These are phyloP conservation scores for Trypanosoma cruzi DNA, from an alignment of 208 protist species.

Conservation along the genomic window DNA sequence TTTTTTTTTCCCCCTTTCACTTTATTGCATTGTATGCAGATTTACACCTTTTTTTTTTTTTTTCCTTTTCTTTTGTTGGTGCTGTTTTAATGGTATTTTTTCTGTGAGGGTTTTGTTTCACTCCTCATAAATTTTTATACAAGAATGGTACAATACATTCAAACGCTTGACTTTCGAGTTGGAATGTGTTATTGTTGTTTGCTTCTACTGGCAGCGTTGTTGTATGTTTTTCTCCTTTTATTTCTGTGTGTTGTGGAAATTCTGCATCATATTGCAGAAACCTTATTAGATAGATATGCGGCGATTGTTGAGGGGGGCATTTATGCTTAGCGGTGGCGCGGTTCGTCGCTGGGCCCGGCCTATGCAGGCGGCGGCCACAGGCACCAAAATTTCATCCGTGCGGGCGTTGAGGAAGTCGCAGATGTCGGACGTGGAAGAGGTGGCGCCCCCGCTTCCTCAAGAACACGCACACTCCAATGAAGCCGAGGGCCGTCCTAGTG, in stretches of 20 bases:
- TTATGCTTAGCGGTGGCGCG: not conserved
- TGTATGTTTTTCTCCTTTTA: constrained; percentile 8
- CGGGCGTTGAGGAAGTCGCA: not conserved
- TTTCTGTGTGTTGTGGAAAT: constrained; percentile 3
- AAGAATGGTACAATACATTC: not conserved
- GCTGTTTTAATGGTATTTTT: not conserved
- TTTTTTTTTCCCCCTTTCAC: not conserved
- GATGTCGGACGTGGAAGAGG: not conserved
- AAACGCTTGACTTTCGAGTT: not conserved
- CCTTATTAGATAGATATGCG: constrained; percentile 7
- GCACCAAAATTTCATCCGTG: not conserved
- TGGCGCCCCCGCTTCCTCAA: not conserved
- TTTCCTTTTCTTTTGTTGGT: not conserved
- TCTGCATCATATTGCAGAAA: too few relatives aligned
- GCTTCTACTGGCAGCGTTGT: constrained; percentile 5
- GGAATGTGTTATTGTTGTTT: constrained; percentile 14
- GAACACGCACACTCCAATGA: not conserved
- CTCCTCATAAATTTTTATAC: not conserved
- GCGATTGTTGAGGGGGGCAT: constrained; percentile 2
- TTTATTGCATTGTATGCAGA: not conserved
- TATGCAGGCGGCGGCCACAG: not conserved
- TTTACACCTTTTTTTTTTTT: not conserved
- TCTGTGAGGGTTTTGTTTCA: not conserved
- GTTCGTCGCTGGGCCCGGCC: not conserved
- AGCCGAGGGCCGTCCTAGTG: constrained; percentile 9